Conservation (phyloP, 768 basidiomycete genomes). For the Trametes cinnabarina region DNA sequence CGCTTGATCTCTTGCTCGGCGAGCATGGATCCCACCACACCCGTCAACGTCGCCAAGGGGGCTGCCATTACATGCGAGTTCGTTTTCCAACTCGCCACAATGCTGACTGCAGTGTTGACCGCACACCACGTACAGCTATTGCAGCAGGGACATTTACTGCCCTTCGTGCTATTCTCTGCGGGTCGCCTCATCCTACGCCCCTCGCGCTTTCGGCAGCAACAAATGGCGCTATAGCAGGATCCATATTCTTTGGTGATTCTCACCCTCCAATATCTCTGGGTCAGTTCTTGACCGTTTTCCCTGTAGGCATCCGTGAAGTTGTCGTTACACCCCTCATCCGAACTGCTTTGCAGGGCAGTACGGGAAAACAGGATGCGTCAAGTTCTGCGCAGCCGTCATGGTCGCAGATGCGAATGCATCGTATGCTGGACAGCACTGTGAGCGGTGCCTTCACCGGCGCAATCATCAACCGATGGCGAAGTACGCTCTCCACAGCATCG, state of each 20-base stretch:
- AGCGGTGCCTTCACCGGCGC: conserved; percentile 73
- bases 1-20: neutral
- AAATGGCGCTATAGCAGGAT: conserved; percentile 70
- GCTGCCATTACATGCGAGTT: conserved; percentile 77
- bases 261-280: neutral
- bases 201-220: conserved; percentile 60
- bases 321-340: conserved; percentile 63
- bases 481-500: conserved; percentile 40
- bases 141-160: conserved; percentile 48
- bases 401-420: conserved; percentile 55
- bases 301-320: conserved; percentile 72
- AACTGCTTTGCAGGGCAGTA: conserved; percentile 41
- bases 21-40: conserved; percentile 32
- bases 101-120: conserved; percentile 23
- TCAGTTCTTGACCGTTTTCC: neutral
- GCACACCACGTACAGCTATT: conserved; percentile 44
- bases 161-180: conserved; percentile 45
- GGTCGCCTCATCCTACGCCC: conserved; percentile 45
- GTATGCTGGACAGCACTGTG: conserved; percentile 67
- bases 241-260: conserved; percentile 75
- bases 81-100: conserved; percentile 42
- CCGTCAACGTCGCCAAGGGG: conserved; percentile 51
- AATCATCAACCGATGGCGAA: conserved; percentile 52
- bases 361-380: conserved; percentile 40
- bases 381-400: conserved; percentile 35